Conservation (phyloP, 495 filamentous ascomycete genomes). For the Trichoderma virens region DNA sequence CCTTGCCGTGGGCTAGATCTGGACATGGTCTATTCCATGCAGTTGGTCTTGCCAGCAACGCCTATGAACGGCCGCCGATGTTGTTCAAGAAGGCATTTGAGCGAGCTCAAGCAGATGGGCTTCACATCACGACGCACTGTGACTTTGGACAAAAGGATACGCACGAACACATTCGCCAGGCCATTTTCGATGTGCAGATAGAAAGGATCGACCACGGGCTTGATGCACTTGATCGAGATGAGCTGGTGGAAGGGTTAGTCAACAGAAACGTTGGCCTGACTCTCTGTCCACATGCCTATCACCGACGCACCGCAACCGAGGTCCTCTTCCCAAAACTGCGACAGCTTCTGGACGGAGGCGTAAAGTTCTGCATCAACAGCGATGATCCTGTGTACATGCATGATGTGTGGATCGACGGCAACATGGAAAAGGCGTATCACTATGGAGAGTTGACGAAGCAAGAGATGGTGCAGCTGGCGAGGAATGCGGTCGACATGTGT, state of each 20-base stretch:
- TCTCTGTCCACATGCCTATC: constrained; percentile 35
- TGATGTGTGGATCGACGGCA: constrained; percentile 36
- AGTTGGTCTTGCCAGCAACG: constrained; percentile 37
- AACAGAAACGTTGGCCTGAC: constrained; percentile 31
- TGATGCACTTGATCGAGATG: constrained; percentile 27
- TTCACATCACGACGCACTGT: constrained; percentile 37
- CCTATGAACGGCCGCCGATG: constrained; percentile 30
- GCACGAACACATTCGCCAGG: constrained; percentile 29
- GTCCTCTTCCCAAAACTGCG: constrained; percentile 33
- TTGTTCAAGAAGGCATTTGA: constrained; percentile 31
- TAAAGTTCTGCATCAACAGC: constrained; percentile 31
- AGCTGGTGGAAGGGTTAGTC: constrained; percentile 25
- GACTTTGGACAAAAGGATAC: constrained; percentile 37
- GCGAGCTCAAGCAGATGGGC: constrained; percentile 28
- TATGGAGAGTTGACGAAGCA: constrained; percentile 25
- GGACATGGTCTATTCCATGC: constrained; percentile 32
- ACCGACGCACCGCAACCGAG: constrained; percentile 30
- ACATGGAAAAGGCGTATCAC: constrained; percentile 31
- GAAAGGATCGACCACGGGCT: constrained; percentile 40
- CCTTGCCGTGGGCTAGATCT: constrained; percentile 25
- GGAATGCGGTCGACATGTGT: constrained; percentile 34
- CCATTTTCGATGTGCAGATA: constrained; percentile 25
- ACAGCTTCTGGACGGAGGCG: constrained; percentile 28
- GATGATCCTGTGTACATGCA: constrained; percentile 40
- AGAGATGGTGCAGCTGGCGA: constrained; percentile 29